A percentile compares a stretch with the other conserved stretches of the same genome.
phyloP scores from a whole-genome alignment of 2,329 filamentous ascomycete species.

The Colletotrichum eremochloae region DNA sequence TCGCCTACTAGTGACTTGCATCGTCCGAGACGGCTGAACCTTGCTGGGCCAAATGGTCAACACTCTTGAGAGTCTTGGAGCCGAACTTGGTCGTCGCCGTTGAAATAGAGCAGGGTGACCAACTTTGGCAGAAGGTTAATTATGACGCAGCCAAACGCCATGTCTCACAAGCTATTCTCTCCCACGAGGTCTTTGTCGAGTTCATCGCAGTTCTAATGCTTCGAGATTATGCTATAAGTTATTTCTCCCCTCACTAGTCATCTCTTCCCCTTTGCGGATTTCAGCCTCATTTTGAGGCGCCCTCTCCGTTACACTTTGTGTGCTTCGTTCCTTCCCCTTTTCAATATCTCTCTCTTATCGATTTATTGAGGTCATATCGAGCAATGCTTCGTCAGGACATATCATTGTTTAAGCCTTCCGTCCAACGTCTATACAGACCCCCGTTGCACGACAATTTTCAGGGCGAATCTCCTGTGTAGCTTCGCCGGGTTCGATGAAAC shows the following conservation, averaged over 20 bases:
- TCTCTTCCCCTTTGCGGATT: background rate
- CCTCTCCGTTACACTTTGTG: background rate
- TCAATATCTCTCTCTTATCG: background rate
- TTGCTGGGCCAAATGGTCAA: background rate
- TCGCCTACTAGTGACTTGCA: no score
- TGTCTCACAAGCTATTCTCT: background rate
- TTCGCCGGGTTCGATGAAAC: background rate
- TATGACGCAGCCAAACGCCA: no score
- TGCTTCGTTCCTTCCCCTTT: background rate
- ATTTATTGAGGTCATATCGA: background rate
- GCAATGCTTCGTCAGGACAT: background rate
- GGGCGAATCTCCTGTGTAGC: background rate
- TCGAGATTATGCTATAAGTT: background rate
- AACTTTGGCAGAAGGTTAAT: no score
- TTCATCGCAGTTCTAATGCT: background rate
- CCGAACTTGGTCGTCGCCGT: no score
- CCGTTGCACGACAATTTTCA: background rate
- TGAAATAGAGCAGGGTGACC: no score
- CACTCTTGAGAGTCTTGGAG: no score
- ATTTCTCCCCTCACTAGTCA: background rate
- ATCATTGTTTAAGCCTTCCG: background rate
- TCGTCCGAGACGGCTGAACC: background rate
- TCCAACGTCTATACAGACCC: background rate
- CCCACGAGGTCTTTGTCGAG: background rate
- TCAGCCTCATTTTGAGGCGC: background rate